These are phyloP conservation scores for Ogataea henricii DNA, from an alignment of 805 yeast genomes.

Conservation along the genomic window DNA sequence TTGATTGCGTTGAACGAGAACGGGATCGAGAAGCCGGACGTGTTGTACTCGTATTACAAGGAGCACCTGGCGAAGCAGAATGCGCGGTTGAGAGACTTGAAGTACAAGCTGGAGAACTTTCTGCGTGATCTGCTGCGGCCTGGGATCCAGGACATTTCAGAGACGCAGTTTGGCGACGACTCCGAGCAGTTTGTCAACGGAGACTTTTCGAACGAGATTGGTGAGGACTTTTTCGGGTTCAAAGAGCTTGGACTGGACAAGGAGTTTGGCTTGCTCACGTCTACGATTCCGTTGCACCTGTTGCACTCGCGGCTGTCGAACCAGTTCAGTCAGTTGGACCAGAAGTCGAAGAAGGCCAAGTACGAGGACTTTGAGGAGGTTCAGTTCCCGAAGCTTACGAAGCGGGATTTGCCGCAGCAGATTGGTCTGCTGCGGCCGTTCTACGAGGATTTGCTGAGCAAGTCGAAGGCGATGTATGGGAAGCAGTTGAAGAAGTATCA, in stretches of 20 bases:
- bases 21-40: constrained; percentile 81
- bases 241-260: constrained; percentile 90
- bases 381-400: constrained; percentile 52
- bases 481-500: constrained; percentile 46
- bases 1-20: constrained; percentile 73
- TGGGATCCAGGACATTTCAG: constrained; percentile 65
- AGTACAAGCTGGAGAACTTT: constrained; percentile 64
- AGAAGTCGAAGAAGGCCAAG: constrained; percentile 50
- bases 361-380: constrained; percentile 67
- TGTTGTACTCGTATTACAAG: constrained; percentile 68
- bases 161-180: constrained; percentile 80
- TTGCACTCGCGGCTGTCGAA: constrained; percentile 74
- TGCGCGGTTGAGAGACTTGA: constrained; percentile 67
- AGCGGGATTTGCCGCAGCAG: constrained; percentile 52
- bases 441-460: constrained; percentile 42
- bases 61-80: constrained; percentile 73
- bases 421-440: constrained; percentile 62
- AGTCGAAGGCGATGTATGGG: constrained; percentile 44
- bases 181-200: constrained; percentile 95
- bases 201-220: constrained; percentile 88
- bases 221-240: constrained; percentile 98
- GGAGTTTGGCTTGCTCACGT: constrained; percentile 81
- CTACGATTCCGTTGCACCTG: constrained; percentile 87
- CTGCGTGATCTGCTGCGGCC: constrained; percentile 85
- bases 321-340: constrained; percentile 48